These are phyloP conservation scores for Pleurotus djamor DNA, from an alignment of 768 basidiomycete species.

Conservation along the genomic window DNA sequence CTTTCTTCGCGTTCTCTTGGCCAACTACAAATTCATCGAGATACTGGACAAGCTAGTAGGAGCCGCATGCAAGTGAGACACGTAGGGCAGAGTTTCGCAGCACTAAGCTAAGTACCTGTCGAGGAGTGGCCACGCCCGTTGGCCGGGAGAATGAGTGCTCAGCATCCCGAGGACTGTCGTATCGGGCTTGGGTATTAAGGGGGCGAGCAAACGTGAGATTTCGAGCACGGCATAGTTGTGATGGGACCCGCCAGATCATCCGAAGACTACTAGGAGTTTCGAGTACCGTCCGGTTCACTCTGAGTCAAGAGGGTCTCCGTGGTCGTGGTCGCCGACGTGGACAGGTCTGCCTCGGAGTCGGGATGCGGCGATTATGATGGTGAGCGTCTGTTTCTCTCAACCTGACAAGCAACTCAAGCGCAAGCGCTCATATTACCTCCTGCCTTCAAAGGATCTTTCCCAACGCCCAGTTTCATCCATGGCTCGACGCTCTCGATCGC, in stretches of 20 bases:
- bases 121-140: constrained; percentile 55
- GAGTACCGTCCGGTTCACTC: neutral
- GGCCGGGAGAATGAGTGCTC: constrained; percentile 31
- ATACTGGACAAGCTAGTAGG: constrained; percentile 71
- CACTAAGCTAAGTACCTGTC: constrained; percentile 32
- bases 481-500: constrained; percentile 32
- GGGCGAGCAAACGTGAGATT: neutral
- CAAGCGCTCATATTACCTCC: neutral
- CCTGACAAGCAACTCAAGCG: neutral
- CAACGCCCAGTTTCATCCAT: neutral
- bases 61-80: neutral
- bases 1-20: constrained; percentile 91
- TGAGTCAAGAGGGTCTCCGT: no score
- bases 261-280: neutral
- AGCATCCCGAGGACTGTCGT: constrained; percentile 32
- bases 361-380: neutral
- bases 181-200: constrained; percentile 60
- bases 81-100: no score
- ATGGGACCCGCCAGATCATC: neutral
- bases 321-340: neutral
- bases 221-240: neutral
- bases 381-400: neutral
- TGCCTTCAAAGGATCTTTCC: no score
- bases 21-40: constrained; percentile 90
- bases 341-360: neutral